phyloP scores from a whole-genome alignment of 495 filamentous ascomycete genomes.

The Rostrohypoxylon terebratum region DNA sequence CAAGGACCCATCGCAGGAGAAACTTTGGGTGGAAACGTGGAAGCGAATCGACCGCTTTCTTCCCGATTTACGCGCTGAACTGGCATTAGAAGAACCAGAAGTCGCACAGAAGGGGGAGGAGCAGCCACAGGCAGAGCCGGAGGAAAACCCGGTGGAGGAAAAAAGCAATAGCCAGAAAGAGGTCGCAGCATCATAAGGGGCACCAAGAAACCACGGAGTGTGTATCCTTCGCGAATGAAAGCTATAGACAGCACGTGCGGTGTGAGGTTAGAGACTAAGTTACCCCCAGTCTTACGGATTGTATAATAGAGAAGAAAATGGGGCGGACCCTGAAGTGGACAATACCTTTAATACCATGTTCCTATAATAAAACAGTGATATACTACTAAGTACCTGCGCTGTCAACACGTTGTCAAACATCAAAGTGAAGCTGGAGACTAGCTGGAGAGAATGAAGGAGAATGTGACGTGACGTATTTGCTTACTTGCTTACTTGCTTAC shows the following conservation, averaged over 20 bases:
- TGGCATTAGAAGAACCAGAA: slow-evolving; percentile 60
- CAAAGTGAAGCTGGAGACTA: no score
- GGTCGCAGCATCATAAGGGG: slow-evolving; percentile 11
- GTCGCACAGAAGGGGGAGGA: slow-evolving; percentile 29
- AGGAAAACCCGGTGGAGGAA: slow-evolving; percentile 6
- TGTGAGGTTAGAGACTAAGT: slow-evolving; percentile 8
- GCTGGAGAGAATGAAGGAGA: no score
- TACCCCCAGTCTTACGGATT: slow-evolving; percentile 21
- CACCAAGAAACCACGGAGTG: background rate
- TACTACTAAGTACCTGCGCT: no score
- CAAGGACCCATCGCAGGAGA: slow-evolving; percentile 66
- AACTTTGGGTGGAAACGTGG: slow-evolving; percentile 84
- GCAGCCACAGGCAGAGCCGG: slow-evolving; percentile 18
- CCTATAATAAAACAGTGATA: background rate
- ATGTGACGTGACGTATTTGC: no score
- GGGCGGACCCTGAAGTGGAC: slow-evolving; percentile 12
- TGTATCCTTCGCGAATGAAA: slow-evolving; percentile 10
- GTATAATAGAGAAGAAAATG: slow-evolving; percentile 46
- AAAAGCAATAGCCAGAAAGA: slow-evolving; percentile 24
- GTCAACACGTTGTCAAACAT: background rate
- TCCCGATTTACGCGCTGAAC: slow-evolving; percentile 72
- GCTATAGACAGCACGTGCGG: slow-evolving; percentile 11
- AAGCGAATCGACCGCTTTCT: slow-evolving; percentile 91
- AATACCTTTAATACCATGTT: slow-evolving; percentile 21
- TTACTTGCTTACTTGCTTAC: background rate